A percentile compares a stretch with the other conserved stretches of the same genome.
Conservation (phyloP, 2,329 filamentous ascomycete species). For the Claviceps sp. region DNA sequence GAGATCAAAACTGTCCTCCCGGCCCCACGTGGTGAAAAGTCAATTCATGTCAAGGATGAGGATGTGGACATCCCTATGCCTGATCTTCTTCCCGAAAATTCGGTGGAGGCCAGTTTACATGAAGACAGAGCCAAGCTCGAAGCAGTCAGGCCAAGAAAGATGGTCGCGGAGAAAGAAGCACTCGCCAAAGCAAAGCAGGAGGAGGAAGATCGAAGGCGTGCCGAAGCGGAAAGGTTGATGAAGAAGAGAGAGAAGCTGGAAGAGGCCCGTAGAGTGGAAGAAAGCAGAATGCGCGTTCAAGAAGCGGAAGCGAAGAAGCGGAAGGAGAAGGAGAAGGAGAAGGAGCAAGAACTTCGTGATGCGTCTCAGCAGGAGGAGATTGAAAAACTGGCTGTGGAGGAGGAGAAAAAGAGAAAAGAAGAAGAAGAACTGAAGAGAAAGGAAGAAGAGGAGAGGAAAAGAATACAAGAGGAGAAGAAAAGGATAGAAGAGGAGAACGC, state of each 20-base stretch:
- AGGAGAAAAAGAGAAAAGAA: conserved; percentile 28
- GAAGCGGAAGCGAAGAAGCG: conserved; percentile 25
- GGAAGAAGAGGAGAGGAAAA: conserved; percentile 26
- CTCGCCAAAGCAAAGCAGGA: conserved; percentile 8
- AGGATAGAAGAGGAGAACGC: conserved; percentile 5
- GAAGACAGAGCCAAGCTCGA: conserved; percentile 7
- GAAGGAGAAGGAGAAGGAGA: conserved; percentile 17
- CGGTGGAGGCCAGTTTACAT: conserved; percentile 11
- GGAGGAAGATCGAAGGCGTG: conserved; percentile 18
- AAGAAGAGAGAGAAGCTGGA: conserved; percentile 16
- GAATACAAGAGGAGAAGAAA: conserved; percentile 23
- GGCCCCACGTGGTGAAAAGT: conserved; percentile 28
- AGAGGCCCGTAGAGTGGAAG: conserved; percentile 19
- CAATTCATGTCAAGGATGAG: conserved; percentile 44
- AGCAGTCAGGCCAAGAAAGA: conserved; percentile 18
- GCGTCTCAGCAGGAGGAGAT: conserved; percentile 21
- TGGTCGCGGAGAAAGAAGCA: conserved; percentile 23
- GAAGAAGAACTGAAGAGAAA: conserved; percentile 31
- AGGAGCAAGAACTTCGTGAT: conserved; percentile 21
- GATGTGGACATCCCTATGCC: conserved; percentile 43
- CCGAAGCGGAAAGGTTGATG: conserved; percentile 23
- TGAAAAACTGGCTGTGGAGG: conserved; percentile 23
- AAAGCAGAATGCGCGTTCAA: conserved; percentile 16
- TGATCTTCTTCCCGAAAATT: conserved; percentile 26
- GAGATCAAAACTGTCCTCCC: conserved; percentile 28